These are phyloP conservation scores for Spiraea crenata DNA, from an alignment of 331 rosid species.

Conservation along the genomic window DNA sequence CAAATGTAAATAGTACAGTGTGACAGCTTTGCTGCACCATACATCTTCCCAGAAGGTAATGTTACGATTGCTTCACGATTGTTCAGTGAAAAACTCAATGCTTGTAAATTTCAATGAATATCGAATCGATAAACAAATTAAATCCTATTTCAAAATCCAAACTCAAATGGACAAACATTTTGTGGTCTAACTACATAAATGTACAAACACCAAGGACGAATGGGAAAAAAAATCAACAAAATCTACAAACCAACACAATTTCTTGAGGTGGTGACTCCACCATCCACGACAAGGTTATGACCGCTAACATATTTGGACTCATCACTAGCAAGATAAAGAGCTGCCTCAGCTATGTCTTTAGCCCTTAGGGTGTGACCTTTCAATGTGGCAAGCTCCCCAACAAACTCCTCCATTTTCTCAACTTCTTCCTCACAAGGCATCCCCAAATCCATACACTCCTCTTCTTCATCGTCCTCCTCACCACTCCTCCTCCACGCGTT, in stretches of 20 bases:
- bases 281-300: conserved; percentile 90
- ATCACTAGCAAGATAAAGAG: conserved; percentile 84
- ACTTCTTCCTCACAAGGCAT: conserved; percentile 50
- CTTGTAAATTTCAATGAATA: neutral
- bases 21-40: conserved; percentile 11
- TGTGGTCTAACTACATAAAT: neutral
- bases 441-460: conserved; percentile 35
- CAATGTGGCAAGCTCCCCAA: conserved; percentile 68
- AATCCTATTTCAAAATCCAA: neutral
- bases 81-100: neutral
- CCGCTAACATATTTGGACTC: conserved; percentile 92
- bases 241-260: conserved; percentile 64
- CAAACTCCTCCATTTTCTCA: conserved; percentile 78
- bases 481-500: conserved; percentile 53
- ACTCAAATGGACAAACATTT: neutral
- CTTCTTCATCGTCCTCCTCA: conserved; percentile 27
- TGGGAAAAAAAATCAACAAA: neutral
- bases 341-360: conserved; percentile 86
- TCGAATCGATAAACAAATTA: neutral
- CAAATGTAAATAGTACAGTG: conserved; percentile 26
- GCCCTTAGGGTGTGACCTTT: conserved; percentile 67
- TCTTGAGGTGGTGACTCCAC: conserved; percentile 77
- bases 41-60: neutral
- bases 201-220: conserved; percentile 3
- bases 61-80: neutral